A percentile compares a stretch with the other conserved stretches of the same genome.
Evolutionary conservation across 2,329 filamentous ascomycete genomes (phyloP).

Genomic region (Claviceps quebecensis): DNA sequence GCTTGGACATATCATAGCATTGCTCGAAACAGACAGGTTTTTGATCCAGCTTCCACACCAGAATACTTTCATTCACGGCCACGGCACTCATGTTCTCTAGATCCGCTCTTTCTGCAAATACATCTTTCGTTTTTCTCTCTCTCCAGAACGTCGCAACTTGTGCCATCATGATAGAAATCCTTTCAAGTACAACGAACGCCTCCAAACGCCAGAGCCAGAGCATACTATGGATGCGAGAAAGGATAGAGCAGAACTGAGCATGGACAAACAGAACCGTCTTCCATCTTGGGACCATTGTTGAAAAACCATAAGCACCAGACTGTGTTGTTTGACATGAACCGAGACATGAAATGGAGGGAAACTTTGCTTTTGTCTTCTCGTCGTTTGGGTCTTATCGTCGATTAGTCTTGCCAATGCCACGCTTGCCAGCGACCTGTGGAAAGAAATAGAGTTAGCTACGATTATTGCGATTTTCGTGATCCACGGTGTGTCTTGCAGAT

Average conservation of each 20-base stretch:
- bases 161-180: too few relatives aligned
- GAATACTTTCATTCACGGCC: too few relatives aligned
- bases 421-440: constrained; percentile 68
- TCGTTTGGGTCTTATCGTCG: constrained; percentile 37
- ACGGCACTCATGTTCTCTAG: too few relatives aligned
- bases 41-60: too few relatives aligned
- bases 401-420: constrained; percentile 79
- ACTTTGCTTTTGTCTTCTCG: background rate
- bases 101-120: too few relatives aligned
- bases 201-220: background rate
- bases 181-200: background rate
- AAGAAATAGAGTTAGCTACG: constrained; percentile 16
- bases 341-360: background rate
- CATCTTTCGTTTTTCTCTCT: too few relatives aligned
- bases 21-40: too few relatives aligned
- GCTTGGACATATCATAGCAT: too few relatives aligned
- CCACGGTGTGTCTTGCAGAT: too few relatives aligned
- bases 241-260: background rate
- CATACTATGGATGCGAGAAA: background rate
- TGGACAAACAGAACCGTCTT: too few relatives aligned
- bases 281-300: too few relatives aligned
- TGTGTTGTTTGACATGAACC: background rate
- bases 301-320: background rate
- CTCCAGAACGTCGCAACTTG: too few relatives aligned
- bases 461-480: background rate